Percentiles rank a stretch among this genome's conserved stretches.
phyloP scores from a whole-genome alignment of 2,329 filamentous ascomycete species.

The Teratosphaeria viscida region DNA sequence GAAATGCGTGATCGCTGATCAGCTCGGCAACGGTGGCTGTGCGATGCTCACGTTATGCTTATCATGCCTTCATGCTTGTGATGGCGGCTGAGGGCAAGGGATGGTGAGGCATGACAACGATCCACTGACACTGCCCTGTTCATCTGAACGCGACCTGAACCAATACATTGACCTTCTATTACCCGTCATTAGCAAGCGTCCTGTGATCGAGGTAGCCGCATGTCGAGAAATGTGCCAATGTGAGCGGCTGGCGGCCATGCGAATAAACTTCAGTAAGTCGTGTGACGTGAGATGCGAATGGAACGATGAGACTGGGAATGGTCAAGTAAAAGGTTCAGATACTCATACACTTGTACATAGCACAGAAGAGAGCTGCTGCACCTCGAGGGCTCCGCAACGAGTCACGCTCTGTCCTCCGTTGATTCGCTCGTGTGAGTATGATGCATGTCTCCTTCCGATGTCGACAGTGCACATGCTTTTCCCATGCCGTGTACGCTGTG shows the following conservation, averaged over 20 bases:
- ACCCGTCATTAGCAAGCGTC: neutral
- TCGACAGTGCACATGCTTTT: neutral
- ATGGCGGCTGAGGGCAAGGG: neutral
- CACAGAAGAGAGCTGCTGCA: conserved; percentile 6
- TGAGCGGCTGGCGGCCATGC: neutral
- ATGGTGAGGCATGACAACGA: neutral
- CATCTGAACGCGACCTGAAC: too few relatives aligned
- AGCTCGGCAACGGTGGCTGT: neutral
- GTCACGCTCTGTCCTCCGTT: conserved; percentile 8
- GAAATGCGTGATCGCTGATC: neutral
- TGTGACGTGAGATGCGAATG: neutral
- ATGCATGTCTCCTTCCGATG: neutral
- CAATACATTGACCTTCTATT: too few relatives aligned
- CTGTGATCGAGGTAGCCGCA: neutral
- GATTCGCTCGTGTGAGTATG: neutral
- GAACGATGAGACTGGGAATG: neutral
- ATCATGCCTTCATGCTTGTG: neutral
- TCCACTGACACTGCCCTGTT: too few relatives aligned
- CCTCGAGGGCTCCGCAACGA: conserved; percentile 6
- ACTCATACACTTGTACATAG: conserved; percentile 1
- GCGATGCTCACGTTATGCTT: neutral
- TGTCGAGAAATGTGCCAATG: neutral
- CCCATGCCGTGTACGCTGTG: neutral
- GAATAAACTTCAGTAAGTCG: neutral
- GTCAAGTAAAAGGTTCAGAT: neutral